Percentiles rank a stretch among this genome's conserved stretches.
Conservation (phyloP, 257 asterid genomes). For the Salvia rosmarinus region DNA sequence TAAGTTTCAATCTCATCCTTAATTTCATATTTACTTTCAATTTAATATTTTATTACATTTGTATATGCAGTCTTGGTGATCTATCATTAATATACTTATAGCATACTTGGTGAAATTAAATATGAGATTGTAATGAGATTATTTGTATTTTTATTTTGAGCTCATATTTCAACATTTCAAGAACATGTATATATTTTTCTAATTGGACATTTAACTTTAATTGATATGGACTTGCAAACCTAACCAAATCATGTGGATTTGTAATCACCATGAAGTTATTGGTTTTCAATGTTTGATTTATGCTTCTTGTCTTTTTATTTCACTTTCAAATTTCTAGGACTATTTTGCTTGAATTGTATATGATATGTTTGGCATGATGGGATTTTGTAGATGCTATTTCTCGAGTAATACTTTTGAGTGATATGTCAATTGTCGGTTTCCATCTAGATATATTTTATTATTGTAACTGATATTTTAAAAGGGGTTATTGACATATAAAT, state of each 20-base stretch:
- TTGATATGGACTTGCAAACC: constrained; percentile 32
- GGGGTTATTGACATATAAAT: no score
- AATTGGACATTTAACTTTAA: constrained; percentile 21
- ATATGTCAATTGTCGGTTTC: no score
- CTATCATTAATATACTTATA: no score
- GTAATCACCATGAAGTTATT: not conserved
- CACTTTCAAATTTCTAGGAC: not conserved
- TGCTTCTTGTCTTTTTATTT: not conserved
- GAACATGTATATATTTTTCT: not conserved
- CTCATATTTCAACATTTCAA: not conserved
- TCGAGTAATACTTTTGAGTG: not conserved
- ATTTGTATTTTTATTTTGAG: not conserved
- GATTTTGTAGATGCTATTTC: not conserved
- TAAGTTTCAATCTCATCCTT: not conserved
- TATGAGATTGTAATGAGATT: not conserved
- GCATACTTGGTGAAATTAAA: not conserved
- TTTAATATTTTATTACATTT: not conserved
- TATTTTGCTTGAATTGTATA: not conserved
- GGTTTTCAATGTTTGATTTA: constrained; percentile 1
- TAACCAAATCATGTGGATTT: constrained; percentile 3
- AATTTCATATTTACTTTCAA: not conserved
- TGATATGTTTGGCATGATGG: not conserved
- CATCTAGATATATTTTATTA: no score
- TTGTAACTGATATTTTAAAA: no score
- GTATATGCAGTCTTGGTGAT: no score